Evolutionary conservation across 441 rosid species (phyloP).

Genomic region (Populus hybrid): DNA sequence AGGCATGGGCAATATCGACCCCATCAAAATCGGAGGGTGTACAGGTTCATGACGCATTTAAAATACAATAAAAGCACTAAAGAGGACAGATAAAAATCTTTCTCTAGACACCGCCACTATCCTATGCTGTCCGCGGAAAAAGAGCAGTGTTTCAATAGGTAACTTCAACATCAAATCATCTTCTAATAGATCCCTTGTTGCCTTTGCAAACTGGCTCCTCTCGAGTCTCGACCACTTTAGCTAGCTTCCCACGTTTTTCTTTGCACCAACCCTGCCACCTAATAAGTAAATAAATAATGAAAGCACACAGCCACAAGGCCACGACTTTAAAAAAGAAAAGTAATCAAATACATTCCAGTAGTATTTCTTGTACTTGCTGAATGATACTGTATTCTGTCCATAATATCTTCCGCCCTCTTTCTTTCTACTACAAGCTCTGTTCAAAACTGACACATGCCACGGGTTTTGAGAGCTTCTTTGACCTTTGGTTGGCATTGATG

Average conservation of each 20-base stretch:
- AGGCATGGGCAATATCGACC: conserved; percentile 20
- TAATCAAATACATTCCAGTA: not conserved
- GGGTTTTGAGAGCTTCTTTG: conserved; percentile 7
- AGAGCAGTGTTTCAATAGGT: conserved; percentile 7
- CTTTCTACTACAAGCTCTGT: conserved; percentile 18
- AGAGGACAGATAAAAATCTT: conserved; percentile 30
- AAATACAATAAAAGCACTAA: not conserved
- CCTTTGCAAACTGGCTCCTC: not conserved
- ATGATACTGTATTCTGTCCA: not conserved
- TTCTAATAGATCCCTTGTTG: not conserved
- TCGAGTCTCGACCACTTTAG: not conserved
- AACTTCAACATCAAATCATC: conserved; percentile 24
- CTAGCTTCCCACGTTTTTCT: conserved; percentile 9
- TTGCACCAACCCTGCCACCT: not conserved
- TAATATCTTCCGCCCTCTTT: conserved; percentile 10
- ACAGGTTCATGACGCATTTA: not conserved
- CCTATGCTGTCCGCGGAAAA: conserved; percentile 12
- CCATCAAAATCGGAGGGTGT: not conserved
- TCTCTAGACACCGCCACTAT: conserved; percentile 16
- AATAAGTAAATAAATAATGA: not conserved
- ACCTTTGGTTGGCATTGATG: conserved; percentile 33
- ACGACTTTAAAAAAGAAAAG: not conserved
- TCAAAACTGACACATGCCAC: conserved; percentile 13
- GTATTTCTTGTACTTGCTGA: conserved; percentile 10
- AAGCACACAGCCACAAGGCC: not conserved